Percentiles rank a stretch among this genome's conserved stretches.
Evolutionary conservation across 192 early-diverging fungal species (phyloP).

Genomic region (Linnemannia hyalina): DNA sequence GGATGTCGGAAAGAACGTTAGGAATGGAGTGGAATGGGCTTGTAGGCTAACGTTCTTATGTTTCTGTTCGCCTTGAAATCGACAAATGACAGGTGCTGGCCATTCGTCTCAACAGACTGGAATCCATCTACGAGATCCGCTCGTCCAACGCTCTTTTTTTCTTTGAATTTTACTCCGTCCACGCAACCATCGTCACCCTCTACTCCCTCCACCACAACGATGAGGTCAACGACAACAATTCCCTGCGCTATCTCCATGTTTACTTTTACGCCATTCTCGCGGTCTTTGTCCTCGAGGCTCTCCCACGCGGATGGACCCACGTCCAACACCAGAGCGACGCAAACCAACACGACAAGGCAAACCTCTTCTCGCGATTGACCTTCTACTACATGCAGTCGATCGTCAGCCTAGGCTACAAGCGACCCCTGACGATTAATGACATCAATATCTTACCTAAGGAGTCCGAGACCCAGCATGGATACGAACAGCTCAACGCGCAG

Average conservation of each 20-base stretch:
- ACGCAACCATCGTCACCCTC: background rate
- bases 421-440: conserved; percentile 9
- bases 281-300: conserved; percentile 30
- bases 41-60: background rate
- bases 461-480: conserved; percentile 1
- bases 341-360: conserved; percentile 41
- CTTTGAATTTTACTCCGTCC: conserved; percentile 19
- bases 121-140: conserved; percentile 29
- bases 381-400: conserved; percentile 39
- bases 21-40: background rate
- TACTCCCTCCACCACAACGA: conserved; percentile 27
- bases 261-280: conserved; percentile 21
- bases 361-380: conserved; percentile 33
- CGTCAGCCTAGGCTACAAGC: conserved; percentile 14
- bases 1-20: background rate
- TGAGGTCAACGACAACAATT: background rate
- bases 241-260: background rate
- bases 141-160: conserved; percentile 23
- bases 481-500: background rate
- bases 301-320: conserved; percentile 23
- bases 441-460: conserved; percentile 20
- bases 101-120: conserved; percentile 19
- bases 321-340: conserved; percentile 26
- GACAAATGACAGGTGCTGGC: conserved; percentile 14
- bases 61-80: background rate